Conservation (phyloP, 2,329 filamentous ascomycete species). For the Furcasterigmium furcatum region DNA sequence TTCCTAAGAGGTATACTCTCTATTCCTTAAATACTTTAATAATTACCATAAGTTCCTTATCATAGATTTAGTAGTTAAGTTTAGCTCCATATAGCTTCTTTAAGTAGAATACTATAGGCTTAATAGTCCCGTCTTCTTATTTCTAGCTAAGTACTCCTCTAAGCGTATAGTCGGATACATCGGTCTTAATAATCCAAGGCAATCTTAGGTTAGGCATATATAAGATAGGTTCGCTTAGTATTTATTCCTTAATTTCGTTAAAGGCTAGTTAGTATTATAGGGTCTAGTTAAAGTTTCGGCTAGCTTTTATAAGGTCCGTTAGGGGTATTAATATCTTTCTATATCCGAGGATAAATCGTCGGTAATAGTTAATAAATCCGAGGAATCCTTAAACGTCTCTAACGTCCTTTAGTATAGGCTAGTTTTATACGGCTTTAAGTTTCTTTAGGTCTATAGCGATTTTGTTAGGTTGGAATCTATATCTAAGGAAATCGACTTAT, state of each 20-base stretch:
- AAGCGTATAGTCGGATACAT: background rate
- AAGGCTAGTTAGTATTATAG: background rate
- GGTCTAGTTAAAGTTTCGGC: background rate
- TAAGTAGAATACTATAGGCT: background rate
- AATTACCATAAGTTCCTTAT: constrained; percentile 1
- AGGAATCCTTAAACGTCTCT: background rate
- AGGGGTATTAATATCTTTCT: background rate
- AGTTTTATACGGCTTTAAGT: background rate
- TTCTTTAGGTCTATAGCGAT: background rate
- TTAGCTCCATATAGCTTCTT: background rate
- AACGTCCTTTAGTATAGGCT: background rate
- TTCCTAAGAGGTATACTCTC: background rate
- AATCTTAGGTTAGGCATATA: background rate
- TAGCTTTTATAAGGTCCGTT: background rate
- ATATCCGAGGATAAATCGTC: background rate
- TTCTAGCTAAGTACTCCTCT: background rate
- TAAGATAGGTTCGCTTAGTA: background rate
- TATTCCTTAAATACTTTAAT: background rate
- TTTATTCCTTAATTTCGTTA: background rate
- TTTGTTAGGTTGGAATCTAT: no score
- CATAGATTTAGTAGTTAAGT: no score
- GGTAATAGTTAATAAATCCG: constrained; percentile 1
- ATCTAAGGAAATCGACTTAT: no score
- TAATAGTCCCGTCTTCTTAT: constrained; percentile 1
- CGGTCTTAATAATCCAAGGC: constrained; percentile 4